Evolutionary conservation across 352 stramenopile genomes (phyloP).

Genomic region (Phytophthora nicotianae): DNA sequence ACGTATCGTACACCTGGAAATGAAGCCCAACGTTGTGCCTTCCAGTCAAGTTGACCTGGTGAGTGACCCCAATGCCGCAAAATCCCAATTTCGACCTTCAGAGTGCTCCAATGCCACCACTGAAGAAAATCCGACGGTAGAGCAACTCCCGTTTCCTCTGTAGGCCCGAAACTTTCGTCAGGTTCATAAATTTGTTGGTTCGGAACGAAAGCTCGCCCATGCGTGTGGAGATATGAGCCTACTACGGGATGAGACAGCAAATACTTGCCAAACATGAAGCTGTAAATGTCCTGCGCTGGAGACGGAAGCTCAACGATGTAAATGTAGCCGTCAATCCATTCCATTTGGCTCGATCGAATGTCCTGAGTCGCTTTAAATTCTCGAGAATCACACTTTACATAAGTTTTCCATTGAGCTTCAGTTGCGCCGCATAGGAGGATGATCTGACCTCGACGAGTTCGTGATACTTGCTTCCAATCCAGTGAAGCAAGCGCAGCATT

Average conservation of each 20-base stretch:
- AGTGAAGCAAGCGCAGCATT: not conserved
- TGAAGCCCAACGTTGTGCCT: not conserved
- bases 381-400: not conserved
- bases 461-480: not conserved
- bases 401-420: not conserved
- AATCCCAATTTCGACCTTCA: constrained; percentile 1
- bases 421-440: not conserved
- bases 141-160: not conserved
- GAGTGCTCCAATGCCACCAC: not conserved
- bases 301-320: not conserved
- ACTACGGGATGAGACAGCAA: too few relatives aligned
- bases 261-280: too few relatives aligned
- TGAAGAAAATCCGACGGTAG: not conserved
- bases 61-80: not conserved
- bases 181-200: not conserved
- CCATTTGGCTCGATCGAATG: constrained; percentile 1
- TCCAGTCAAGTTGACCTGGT: not conserved
- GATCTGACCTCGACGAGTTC: not conserved
- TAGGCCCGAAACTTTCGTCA: not conserved
- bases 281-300: too few relatives aligned
- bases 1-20: not conserved
- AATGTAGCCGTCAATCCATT: not conserved
- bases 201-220: constrained; percentile 1
- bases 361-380: not conserved
- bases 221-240: not conserved